Evolutionary conservation across 2,329 filamentous ascomycete species (phyloP).

Genomic region (Xylariaceae sp.): DNA sequence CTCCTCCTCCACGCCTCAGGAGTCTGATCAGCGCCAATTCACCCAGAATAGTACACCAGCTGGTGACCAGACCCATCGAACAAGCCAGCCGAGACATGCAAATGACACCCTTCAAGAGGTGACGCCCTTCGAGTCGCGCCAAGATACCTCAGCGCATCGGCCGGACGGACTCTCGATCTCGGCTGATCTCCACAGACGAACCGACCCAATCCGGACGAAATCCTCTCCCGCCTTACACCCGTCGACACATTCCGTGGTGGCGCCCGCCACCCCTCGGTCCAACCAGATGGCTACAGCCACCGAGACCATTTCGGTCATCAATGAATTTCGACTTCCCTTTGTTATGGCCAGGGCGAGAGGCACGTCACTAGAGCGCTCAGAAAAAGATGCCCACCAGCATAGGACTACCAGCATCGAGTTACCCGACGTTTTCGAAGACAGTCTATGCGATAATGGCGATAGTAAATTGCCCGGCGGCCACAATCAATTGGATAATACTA

Average conservation of each 20-base stretch:
- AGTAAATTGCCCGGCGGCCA: slow-evolving; percentile 12
- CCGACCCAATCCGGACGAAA: slow-evolving; percentile 31
- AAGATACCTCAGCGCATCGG: slow-evolving; percentile 35
- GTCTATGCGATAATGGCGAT: slow-evolving; percentile 28
- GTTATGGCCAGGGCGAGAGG: slow-evolving; percentile 32
- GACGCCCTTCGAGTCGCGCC: slow-evolving; percentile 24
- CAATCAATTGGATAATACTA: slow-evolving; percentile 19
- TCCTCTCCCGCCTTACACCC: slow-evolving; percentile 20
- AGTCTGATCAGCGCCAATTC: slow-evolving; percentile 26
- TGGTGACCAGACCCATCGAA: slow-evolving; percentile 20
- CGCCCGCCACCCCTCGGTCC: slow-evolving; percentile 22
- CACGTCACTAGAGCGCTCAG: slow-evolving; percentile 40
- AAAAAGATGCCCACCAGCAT: slow-evolving; percentile 37
- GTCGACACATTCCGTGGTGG: slow-evolving; percentile 11
- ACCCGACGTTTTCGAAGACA: slow-evolving; percentile 32
- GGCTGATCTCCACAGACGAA: slow-evolving; percentile 30
- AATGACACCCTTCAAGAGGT: slow-evolving; percentile 19
- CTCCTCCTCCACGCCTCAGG: slow-evolving; percentile 22
- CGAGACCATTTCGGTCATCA: slow-evolving; percentile 33
- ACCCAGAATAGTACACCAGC: slow-evolving; percentile 23
- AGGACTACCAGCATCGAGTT: slow-evolving; percentile 27
- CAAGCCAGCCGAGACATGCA: slow-evolving; percentile 21
- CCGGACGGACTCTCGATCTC: slow-evolving; percentile 37
- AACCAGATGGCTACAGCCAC: slow-evolving; percentile 31
- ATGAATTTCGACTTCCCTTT: slow-evolving; percentile 34